These are phyloP conservation scores for Colletotrichum sublineola DNA, from an alignment of 2,329 filamentous ascomycete genomes.

Conservation along the genomic window DNA sequence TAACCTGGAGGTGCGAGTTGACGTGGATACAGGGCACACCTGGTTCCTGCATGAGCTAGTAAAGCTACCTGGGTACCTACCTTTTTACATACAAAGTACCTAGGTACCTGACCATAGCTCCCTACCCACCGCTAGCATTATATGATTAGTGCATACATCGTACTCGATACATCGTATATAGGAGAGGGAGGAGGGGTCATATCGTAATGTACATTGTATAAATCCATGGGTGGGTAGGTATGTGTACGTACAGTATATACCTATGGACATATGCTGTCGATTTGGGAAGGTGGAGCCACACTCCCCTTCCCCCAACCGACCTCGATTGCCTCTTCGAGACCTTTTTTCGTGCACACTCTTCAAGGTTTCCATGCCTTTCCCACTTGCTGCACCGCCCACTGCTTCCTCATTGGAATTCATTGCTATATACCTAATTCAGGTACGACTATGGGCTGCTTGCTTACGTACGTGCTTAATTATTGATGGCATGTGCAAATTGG, in stretches of 20 bases:
- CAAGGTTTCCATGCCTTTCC: slow-evolving; percentile 9
- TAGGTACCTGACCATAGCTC: no score
- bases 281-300: slow-evolving; percentile 21
- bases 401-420: background rate
- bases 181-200: no score
- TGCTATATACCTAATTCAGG: no score
- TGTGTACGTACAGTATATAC: no score
- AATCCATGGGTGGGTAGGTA: no score
- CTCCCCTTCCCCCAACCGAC: background rate
- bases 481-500: background rate
- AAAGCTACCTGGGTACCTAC: no score
- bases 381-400: background rate
- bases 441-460: no score
- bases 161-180: no score
- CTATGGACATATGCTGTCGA: background rate
- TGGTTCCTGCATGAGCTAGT: slow-evolving; percentile 24
- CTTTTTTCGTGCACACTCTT: slow-evolving; percentile 5
- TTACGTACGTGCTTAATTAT: background rate
- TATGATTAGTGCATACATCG: no score
- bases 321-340: slow-evolving; percentile 26
- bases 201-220: no score
- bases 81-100: no score
- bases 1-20: background rate
- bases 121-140: no score
- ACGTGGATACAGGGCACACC: slow-evolving; percentile 23